Percentiles rank a stretch among this genome's conserved stretches.
These are phyloP conservation scores for Brettanomyces naardenensis DNA, from an alignment of 805 yeast genomes.

Conservation along the genomic window DNA sequence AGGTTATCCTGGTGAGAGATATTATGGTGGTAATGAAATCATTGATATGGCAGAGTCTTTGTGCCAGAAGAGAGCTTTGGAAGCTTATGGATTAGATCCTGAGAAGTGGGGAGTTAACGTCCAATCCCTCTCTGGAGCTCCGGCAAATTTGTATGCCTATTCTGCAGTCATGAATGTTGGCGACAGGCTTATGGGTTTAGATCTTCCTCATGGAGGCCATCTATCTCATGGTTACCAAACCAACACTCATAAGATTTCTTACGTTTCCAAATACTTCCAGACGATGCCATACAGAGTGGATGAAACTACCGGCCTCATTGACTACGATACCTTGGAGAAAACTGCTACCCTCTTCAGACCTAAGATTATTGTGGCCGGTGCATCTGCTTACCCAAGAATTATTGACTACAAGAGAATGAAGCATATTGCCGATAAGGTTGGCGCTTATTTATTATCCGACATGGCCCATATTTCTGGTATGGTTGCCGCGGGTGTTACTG, in stretches of 20 bases:
- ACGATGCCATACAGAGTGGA: conserved; percentile 96
- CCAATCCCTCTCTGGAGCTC: conserved; percentile 92
- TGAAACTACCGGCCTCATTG: conserved; percentile 81
- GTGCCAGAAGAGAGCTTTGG: conserved; percentile 87
- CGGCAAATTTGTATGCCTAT: conserved; percentile 91
- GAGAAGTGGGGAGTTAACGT: conserved; percentile 96
- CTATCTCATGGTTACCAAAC: conserved; percentile 96
- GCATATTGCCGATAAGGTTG: conserved; percentile 84
- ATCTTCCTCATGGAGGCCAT: conserved; percentile 98
- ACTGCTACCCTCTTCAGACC: conserved; percentile 88
- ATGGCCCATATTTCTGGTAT: conserved; percentile 98
- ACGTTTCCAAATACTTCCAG: conserved; percentile 88
- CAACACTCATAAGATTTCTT: conserved; percentile 79
- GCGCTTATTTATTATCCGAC: conserved; percentile 87
- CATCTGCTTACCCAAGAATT: conserved; percentile 89
- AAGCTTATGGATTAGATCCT: conserved; percentile 69
- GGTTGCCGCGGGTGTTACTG: conserved; percentile 89
- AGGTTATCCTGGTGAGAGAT: conserved; percentile 97
- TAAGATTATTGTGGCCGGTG: conserved; percentile 91
- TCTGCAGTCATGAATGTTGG: conserved; percentile 83
- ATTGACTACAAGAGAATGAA: conserved; percentile 88
- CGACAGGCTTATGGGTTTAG: conserved; percentile 95
- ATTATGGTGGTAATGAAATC: conserved; percentile 95
- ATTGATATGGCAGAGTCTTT: conserved; percentile 85
- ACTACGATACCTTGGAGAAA: conserved; percentile 79